A percentile compares a stretch with the other conserved stretches of the same genome.
Evolutionary conservation across 371 early-diverging fungal genomes (phyloP).

Genomic region (Batkoa obscura): DNA sequence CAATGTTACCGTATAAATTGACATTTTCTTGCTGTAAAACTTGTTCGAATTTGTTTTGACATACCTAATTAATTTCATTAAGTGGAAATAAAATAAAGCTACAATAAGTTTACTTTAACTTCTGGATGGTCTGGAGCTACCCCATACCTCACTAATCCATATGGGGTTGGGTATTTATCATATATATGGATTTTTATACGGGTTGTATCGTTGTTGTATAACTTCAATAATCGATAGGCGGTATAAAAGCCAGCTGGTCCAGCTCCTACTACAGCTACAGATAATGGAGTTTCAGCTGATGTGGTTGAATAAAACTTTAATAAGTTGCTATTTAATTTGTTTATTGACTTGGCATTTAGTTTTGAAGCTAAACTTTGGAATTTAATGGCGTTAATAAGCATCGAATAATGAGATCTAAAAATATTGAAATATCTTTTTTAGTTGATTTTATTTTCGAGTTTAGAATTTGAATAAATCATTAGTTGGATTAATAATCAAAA

Average conservation of each 20-base stretch:
- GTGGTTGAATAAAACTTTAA: no score
- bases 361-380: no score
- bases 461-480: no score
- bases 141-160: conserved; percentile 86
- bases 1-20: conserved; percentile 64
- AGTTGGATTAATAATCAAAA: no score
- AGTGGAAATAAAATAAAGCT: neutral
- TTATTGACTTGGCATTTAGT: no score
- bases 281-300: conserved; percentile 13
- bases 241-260: conserved; percentile 93
- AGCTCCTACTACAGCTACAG: conserved; percentile 59
- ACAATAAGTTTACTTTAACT: conserved; percentile 36
- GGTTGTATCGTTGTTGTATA: no score
- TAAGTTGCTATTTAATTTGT: no score
- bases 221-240: conserved; percentile 45
- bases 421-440: no score
- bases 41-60: conserved; percentile 48
- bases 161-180: conserved; percentile 71
- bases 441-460: no score
- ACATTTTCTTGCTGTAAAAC: conserved; percentile 47
- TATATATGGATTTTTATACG: conserved; percentile 56
- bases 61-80: neutral
- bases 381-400: no score
- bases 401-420: no score
- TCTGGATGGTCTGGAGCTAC: conserved; percentile 98